Evolutionary conservation across 441 rosid genomes (phyloP).

Genomic region (Pelargonium citronellum): DNA sequence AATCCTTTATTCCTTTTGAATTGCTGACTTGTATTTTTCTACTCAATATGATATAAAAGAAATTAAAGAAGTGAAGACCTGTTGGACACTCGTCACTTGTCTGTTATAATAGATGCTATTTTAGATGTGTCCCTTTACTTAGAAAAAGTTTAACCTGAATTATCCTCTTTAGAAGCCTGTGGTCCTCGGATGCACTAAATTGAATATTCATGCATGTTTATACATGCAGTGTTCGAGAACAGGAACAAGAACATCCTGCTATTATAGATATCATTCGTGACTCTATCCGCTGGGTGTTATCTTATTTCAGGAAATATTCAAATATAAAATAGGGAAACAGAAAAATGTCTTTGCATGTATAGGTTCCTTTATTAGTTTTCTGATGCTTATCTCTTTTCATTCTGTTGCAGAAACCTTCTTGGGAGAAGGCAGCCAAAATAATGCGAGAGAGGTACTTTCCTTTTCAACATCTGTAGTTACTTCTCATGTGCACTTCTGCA

Average conservation of each 20-base stretch:
- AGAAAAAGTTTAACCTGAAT: neutral
- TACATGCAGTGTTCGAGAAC: neutral
- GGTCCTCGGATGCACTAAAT: neutral
- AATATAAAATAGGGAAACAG: neutral
- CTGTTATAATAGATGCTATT: neutral
- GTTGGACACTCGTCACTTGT: neutral
- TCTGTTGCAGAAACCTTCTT: slow-evolving; percentile 76
- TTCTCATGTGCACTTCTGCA: neutral
- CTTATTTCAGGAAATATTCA: neutral
- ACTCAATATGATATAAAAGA: neutral
- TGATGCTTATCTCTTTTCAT: slow-evolving; percentile 19
- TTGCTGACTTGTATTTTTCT: neutral
- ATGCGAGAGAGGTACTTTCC: slow-evolving; percentile 60
- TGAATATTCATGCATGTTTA: neutral
- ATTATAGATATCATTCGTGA: neutral
- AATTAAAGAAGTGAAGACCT: neutral
- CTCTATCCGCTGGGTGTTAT: neutral
- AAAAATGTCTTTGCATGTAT: neutral
- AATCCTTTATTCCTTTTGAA: neutral
- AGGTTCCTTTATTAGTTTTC: neutral
- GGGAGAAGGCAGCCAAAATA: slow-evolving; percentile 89
- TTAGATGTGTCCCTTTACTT: neutral
- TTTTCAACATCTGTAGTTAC: neutral
- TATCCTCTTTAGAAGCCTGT: neutral
- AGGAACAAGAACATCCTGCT: neutral